phyloP scores from a whole-genome alignment of 108 stramenopile species.

The Nitzschia inconspicua region DNA sequence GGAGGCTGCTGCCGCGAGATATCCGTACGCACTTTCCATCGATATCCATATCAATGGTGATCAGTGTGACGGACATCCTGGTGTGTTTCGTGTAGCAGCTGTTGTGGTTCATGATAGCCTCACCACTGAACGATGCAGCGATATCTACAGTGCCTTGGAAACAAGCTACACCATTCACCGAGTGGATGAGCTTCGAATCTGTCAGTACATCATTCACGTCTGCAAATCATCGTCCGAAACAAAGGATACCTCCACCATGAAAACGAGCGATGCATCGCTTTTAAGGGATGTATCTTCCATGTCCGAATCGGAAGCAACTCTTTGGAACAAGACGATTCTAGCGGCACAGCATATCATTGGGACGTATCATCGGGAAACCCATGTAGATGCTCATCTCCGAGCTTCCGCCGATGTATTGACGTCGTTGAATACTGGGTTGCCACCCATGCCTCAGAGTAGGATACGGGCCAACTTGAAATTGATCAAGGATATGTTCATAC shows the following conservation, averaged over 20 bases:
- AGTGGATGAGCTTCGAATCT: constrained; percentile 18
- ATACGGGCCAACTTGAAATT: constrained; percentile 49
- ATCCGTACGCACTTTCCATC: constrained; percentile 3
- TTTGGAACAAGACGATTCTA: constrained; percentile 5
- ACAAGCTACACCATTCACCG: constrained; percentile 13
- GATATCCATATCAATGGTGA: constrained; percentile 23
- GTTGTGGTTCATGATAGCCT: constrained; percentile 11
- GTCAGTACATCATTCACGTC: constrained; percentile 29
- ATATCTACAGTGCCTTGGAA: too few relatives aligned
- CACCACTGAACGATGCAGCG: too few relatives aligned
- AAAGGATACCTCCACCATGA: not conserved
- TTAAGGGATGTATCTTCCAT: not conserved
- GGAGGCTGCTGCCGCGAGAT: not conserved
- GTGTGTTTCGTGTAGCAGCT: constrained; percentile 4
- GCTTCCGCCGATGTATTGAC: constrained; percentile 13
- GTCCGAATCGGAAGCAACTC: constrained; percentile 7
- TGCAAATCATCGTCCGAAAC: not conserved
- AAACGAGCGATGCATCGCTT: not conserved
- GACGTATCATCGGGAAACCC: constrained; percentile 17
- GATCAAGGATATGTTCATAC: constrained; percentile 70
- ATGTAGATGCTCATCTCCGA: constrained; percentile 1
- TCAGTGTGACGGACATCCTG: not conserved
- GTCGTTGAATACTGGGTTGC: constrained; percentile 20
- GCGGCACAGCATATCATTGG: constrained; percentile 9
- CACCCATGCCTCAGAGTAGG: constrained; percentile 59